phyloP scores from a whole-genome alignment of 495 filamentous ascomycete species.

The Penicillium malachiteum region DNA sequence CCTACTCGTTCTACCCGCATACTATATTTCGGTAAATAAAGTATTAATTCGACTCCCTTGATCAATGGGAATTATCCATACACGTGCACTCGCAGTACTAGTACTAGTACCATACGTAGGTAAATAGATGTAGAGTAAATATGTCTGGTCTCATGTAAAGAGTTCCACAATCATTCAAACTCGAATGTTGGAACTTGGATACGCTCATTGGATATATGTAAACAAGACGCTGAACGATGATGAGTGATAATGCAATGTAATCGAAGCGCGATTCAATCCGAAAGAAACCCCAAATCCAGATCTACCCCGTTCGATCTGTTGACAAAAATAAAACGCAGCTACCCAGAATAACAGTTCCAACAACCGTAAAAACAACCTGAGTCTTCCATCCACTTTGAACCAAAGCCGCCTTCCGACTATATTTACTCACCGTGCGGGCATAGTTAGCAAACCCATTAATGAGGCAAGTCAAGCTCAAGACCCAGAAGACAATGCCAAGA shows the following conservation, averaged over 20 bases:
- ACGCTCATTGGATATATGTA: background rate
- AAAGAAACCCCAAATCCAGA: background rate
- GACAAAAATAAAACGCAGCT: constrained; percentile 69
- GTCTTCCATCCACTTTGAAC: constrained; percentile 96
- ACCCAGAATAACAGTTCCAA: constrained; percentile 77
- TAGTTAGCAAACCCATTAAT: constrained; percentile 82
- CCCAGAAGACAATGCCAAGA: constrained; percentile 86
- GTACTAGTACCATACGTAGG: no score
- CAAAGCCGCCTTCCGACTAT: constrained; percentile 71
- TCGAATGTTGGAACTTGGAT: no score
- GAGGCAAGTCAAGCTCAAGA: constrained; percentile 72
- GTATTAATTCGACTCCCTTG: background rate
- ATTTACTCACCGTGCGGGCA: constrained; percentile 81
- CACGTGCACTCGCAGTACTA: background rate
- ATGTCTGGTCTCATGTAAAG: no score
- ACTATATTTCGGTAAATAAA: constrained; percentile 1
- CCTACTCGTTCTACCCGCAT: constrained; percentile 2
- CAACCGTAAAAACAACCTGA: constrained; percentile 70
- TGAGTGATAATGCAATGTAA: constrained; percentile 11
- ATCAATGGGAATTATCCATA: background rate
- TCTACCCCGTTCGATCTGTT: constrained; percentile 35
- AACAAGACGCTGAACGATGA: background rate
- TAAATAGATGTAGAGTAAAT: no score
- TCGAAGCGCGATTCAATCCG: background rate
- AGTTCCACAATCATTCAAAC: no score